Base-by-base conservation (phyloP, 129 eudicot species). In the Chrysanthemum lavandulifolium region DNA sequence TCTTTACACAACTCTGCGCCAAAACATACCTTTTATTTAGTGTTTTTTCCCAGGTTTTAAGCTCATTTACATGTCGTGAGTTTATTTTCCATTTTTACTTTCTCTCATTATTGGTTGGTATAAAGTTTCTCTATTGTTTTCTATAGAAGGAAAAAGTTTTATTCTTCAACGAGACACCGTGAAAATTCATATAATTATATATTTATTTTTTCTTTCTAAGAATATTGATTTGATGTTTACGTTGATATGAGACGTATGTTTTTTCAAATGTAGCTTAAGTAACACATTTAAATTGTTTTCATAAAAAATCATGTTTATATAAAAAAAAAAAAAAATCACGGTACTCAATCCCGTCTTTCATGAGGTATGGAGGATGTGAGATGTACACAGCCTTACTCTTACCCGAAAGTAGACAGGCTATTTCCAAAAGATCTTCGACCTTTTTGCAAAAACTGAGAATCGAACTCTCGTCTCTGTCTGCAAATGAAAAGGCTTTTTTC, bases 41-140 rank as follows among this genome's bases (percentile, higher is more conserved):
- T 23, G 0, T 18, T 61, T 6, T 50, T 53, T 52, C 31, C 43
- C 45, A 29, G 55, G 52, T 74, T 64, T 36, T 25, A 36, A 53
- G 65, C 54, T 54, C 65, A 67, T 74, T 65, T 75, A 27, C 40
- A 64, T 78, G 61, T 64, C 78, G 78, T 78, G 77, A 64, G 40
- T 58, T 10, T 78, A 23, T 67, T 67, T 64, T 58, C 73, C 65
- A 6, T 55, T 54, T 78, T 36, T 25, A 13, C 68, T 55, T 57
- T 47, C 13, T 72, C 78, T 72, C 63, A 78, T 78, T 72, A 72
- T 78, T 78, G 73, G 77, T 65, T 71, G 77, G 78, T 66, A 49
- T 73, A 72, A 78, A 78, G 82, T 72, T 48, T 53, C 21, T 78
- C 77, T 78, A 57, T 55, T 45, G 61, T 72, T 65, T 78, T 60